Evolutionary conservation across 352 stramenopile genomes (phyloP).

Genomic region (Phytophthora syringae): DNA sequence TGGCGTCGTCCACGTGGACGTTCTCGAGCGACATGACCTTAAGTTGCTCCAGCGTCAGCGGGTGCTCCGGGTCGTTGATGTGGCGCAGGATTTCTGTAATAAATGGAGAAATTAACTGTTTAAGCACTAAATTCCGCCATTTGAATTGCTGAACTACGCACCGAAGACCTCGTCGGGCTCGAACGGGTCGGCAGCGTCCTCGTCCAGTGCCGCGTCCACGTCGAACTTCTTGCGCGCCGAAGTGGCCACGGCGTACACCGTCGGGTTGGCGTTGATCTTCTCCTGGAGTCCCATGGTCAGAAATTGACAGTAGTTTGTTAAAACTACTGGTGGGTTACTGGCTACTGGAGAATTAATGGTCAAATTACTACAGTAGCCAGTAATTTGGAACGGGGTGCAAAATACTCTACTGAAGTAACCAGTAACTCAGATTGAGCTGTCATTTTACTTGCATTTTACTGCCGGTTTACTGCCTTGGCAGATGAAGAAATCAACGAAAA

Average conservation of each 20-base stretch:
- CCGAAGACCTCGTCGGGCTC: constrained; percentile 88
- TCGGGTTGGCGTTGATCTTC: constrained; percentile 92
- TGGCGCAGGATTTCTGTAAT: constrained; percentile 83
- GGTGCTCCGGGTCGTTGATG: constrained; percentile 95
- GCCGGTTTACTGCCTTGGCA: too few species aligned
- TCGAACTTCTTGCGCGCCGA: constrained; percentile 68
- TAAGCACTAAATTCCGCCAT: not conserved
- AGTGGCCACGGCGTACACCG: constrained; percentile 79
- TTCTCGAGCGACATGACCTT: constrained; percentile 94
- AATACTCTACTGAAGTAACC: too few species aligned
- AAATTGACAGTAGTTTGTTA: too few species aligned
- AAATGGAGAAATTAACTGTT: too few species aligned
- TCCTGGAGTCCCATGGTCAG: constrained; percentile 80
- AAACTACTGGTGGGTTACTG: too few species aligned
- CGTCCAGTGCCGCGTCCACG: constrained; percentile 62
- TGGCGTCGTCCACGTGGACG: constrained; percentile 86
- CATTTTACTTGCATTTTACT: too few species aligned
- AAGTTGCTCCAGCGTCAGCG: constrained; percentile 93
- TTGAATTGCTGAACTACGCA: constrained; percentile 34
- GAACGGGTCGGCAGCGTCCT: constrained; percentile 78
- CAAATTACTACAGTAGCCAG: too few species aligned
- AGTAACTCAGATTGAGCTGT: too few species aligned
- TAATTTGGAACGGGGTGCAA: too few species aligned
- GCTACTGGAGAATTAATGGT: too few species aligned
- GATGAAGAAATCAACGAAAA: too few species aligned